These are phyloP conservation scores for Gyromitra esculenta DNA, from an alignment of 2,329 filamentous ascomycete genomes.

Conservation along the genomic window DNA sequence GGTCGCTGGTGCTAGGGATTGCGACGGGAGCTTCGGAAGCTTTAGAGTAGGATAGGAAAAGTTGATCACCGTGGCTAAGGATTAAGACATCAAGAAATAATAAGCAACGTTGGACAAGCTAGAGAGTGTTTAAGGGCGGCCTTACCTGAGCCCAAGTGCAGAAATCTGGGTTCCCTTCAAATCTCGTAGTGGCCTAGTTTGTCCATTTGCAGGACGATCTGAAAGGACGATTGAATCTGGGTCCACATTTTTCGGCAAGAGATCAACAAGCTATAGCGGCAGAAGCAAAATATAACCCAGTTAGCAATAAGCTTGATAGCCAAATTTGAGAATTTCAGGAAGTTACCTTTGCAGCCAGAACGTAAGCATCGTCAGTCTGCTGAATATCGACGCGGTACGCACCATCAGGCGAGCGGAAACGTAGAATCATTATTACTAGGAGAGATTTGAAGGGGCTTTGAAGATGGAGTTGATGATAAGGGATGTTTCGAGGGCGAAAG, in stretches of 20 bases:
- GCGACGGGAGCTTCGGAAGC: conserved; percentile 65
- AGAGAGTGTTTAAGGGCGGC: conserved; percentile 11
- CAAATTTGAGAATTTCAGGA: neutral
- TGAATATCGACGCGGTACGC: conserved; percentile 86
- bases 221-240: conserved; percentile 70
- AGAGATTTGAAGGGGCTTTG: conserved; percentile 1
- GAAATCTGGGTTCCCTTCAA: conserved; percentile 60
- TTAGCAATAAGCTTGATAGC: conserved; percentile 35
- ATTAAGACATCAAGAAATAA: conserved; percentile 17
- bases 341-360: conserved; percentile 56
- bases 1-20: conserved; percentile 60
- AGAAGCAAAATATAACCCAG: neutral
- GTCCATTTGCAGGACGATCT: conserved; percentile 69
- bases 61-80: conserved; percentile 83
- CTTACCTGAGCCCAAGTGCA: conserved; percentile 49
- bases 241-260: conserved; percentile 72
- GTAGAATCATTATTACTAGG: conserved; percentile 73
- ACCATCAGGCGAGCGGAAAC: conserved; percentile 90
- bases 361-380: conserved; percentile 66
- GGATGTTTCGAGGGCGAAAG: conserved; percentile 21
- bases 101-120: conserved; percentile 20
- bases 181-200: conserved; percentile 69
- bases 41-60: conserved; percentile 80
- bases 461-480: conserved; percentile 43
- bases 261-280: conserved; percentile 64